Conservation (phyloP, 2,329 filamentous ascomycete species). For the Hymenoscyphus infarciens region DNA sequence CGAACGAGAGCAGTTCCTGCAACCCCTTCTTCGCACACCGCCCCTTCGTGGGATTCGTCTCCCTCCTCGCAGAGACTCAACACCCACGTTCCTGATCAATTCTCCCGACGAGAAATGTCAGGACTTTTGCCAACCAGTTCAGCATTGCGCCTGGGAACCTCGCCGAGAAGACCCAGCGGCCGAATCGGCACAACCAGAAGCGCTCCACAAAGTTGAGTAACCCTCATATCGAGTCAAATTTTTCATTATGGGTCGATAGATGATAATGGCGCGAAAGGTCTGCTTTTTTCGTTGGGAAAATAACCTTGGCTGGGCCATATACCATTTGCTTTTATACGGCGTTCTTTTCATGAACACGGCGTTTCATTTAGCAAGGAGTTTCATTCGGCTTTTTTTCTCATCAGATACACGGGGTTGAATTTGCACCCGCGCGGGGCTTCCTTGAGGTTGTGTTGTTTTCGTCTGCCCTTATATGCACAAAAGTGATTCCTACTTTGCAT, state of each 20-base stretch:
- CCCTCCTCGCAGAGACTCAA: conserved; percentile 9
- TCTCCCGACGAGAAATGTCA: conserved; percentile 17
- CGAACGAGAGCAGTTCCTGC: conserved; percentile 13
- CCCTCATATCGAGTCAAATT: background rate
- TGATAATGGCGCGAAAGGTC: background rate
- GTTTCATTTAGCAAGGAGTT: conserved; percentile 23
- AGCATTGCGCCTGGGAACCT: background rate
- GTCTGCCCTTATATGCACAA: background rate
- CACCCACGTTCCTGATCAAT: conserved; percentile 15
- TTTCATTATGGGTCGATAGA: background rate
- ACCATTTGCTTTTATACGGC: conserved; percentile 12
- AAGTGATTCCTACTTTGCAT: background rate
- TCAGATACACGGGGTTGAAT: conserved; percentile 1
- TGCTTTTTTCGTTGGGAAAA: background rate
- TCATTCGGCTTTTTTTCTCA: background rate
- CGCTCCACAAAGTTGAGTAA: background rate
- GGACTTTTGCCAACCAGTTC: conserved; percentile 5
- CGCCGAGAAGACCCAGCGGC: background rate
- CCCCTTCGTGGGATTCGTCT: conserved; percentile 3
- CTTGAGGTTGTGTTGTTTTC: background rate
- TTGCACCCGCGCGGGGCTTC: background rate
- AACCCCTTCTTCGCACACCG: conserved; percentile 6
- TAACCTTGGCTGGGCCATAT: conserved; percentile 19
- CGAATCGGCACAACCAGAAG: conserved; percentile 2
- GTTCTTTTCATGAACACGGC: conserved; percentile 7